A percentile compares a stretch with the other conserved stretches of the same genome.
These are phyloP conservation scores for Boletus coccyginus DNA, from an alignment of 768 basidiomycete species.

Conservation along the genomic window DNA sequence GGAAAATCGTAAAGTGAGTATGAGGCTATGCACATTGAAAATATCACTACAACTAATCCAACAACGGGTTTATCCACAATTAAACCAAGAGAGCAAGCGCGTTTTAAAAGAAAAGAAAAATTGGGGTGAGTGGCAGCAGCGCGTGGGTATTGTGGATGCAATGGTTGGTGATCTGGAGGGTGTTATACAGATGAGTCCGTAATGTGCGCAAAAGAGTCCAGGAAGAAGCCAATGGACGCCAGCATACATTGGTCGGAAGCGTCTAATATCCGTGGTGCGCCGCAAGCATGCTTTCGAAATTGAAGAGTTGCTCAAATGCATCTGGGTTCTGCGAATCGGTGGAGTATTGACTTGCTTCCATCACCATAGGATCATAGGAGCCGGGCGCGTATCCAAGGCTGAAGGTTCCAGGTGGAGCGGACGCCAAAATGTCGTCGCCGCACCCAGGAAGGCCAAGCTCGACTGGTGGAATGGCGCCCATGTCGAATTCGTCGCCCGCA, in stretches of 20 bases:
- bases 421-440: slow-evolving; percentile 25
- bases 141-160: slow-evolving; percentile 30
- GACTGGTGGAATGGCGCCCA: slow-evolving; percentile 62
- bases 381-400: slow-evolving; percentile 21
- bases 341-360: slow-evolving; percentile 32
- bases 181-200: slow-evolving; percentile 34
- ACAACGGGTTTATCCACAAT: slow-evolving; percentile 36
- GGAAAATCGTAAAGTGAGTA: slow-evolving; percentile 23
- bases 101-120: slow-evolving; percentile 12
- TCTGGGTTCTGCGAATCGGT: slow-evolving; percentile 32
- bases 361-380: slow-evolving; percentile 26
- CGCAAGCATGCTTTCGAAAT: slow-evolving; percentile 36
- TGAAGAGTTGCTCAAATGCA: slow-evolving; percentile 36
- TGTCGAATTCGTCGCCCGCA: slow-evolving; percentile 63
- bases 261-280: slow-evolving; percentile 32
- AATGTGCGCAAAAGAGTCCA: slow-evolving; percentile 24
- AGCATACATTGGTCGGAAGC: slow-evolving; percentile 33
- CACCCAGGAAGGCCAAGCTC: slow-evolving; percentile 55
- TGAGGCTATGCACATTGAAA: slow-evolving; percentile 28
- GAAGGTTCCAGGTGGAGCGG: slow-evolving; percentile 11
- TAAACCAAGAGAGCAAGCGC: slow-evolving; percentile 28
- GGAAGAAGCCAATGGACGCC: slow-evolving; percentile 33
- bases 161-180: slow-evolving; percentile 15
- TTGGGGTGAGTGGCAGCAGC: slow-evolving; percentile 27
- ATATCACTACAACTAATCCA: slow-evolving; percentile 36